Conservation (phyloP, 164 flowering plant genomes). For the Paratinospora sagittata region DNA sequence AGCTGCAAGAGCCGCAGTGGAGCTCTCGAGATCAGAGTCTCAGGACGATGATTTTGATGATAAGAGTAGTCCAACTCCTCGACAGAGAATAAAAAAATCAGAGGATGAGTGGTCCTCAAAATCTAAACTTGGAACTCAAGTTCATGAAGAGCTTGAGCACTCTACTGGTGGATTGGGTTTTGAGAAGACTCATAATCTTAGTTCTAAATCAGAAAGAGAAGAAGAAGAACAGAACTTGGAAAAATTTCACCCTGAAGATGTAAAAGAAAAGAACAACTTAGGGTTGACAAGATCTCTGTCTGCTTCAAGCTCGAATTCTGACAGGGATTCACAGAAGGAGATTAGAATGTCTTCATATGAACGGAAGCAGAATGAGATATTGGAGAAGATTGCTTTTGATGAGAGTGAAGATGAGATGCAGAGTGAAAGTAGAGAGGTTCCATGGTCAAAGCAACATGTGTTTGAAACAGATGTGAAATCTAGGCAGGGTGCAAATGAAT, state of each 20-base stretch:
- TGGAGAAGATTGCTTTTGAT: too few species aligned
- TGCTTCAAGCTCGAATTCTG: conserved; percentile 34
- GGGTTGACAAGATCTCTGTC: conserved; percentile 25
- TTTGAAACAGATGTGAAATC: conserved; percentile 3
- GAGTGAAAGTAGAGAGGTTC: too few species aligned
- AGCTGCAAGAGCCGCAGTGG: conserved; percentile 83
- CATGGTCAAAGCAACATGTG: too few species aligned
- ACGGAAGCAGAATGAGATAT: too few species aligned
- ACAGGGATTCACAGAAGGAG: too few species aligned
- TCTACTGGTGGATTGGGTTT: conserved; percentile 9
- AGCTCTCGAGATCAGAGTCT: conserved; percentile 46
- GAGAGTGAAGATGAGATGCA: too few species aligned
- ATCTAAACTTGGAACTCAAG: conserved; percentile 10
- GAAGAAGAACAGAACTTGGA: conserved; percentile 3
- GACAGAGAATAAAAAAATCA: conserved; percentile 10
- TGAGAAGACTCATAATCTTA: conserved; percentile 17
- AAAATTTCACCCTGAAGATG: conserved; percentile 10
- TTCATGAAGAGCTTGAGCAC: not conserved
- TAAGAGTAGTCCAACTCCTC: conserved; percentile 17
- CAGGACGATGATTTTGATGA: too few species aligned
- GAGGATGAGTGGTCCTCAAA: not conserved
- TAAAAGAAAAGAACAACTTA: conserved; percentile 10
- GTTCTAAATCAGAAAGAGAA: conserved; percentile 25
- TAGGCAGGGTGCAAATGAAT: not conserved
- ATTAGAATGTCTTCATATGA: too few species aligned